Conservation (phyloP, 495 filamentous ascomycete species). For the Tuber microsphaerosporum region DNA sequence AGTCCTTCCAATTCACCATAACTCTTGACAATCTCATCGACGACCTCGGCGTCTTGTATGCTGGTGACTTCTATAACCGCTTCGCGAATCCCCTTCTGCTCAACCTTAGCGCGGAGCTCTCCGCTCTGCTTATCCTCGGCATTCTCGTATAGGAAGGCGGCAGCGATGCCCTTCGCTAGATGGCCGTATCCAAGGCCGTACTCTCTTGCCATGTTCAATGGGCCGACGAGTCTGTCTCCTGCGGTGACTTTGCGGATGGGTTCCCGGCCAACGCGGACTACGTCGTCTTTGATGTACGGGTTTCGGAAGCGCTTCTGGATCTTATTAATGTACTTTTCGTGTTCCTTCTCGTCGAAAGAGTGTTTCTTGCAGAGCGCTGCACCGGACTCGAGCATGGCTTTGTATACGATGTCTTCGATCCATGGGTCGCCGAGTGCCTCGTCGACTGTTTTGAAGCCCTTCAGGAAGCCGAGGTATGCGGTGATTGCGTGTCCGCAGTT, state of each 20-base stretch:
- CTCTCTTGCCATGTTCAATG: constrained; percentile 43
- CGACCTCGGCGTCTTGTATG: constrained; percentile 24
- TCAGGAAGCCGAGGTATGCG: constrained; percentile 85
- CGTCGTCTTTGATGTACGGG: constrained; percentile 83
- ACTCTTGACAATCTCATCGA: constrained; percentile 29
- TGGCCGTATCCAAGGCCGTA: constrained; percentile 35
- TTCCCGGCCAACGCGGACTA: constrained; percentile 91
- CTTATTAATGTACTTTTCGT: constrained; percentile 81
- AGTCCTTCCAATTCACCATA: constrained; percentile 35
- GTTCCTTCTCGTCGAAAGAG: constrained; percentile 57
- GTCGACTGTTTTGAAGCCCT: constrained; percentile 74
- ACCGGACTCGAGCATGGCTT: constrained; percentile 72
- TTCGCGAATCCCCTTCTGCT: constrained; percentile 21
- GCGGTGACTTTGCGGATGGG: constrained; percentile 85
- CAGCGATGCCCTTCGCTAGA: constrained; percentile 37
- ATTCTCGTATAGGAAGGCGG: constrained; percentile 37
- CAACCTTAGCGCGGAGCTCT: constrained; percentile 27
- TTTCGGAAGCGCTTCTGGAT: constrained; percentile 91
- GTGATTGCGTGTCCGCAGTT: constrained; percentile 97
- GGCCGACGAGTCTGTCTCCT: constrained; percentile 91
- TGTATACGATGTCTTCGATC: constrained; percentile 67
- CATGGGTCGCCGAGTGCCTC: constrained; percentile 62
- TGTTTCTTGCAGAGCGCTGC: constrained; percentile 80
- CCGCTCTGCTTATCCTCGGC: constrained; percentile 36
- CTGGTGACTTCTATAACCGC: constrained; percentile 34